Percentiles rank a stretch among this genome's conserved stretches.
Conservation (phyloP, 176 grass and related monocot genomes). For the Phragmites australis region DNA sequence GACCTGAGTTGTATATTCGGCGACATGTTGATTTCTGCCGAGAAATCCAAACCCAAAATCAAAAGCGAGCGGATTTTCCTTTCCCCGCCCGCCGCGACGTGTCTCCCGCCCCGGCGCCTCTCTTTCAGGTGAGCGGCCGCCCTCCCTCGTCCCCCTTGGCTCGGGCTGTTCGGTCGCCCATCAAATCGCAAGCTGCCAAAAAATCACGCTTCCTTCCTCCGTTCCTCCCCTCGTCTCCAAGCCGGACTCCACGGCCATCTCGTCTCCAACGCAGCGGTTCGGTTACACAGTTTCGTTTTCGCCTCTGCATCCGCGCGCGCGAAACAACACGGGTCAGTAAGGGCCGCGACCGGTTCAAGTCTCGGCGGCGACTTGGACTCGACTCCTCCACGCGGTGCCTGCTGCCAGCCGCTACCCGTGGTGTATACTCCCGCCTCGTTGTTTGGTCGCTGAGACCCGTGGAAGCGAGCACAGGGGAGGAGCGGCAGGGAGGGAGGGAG, state of each 20-base stretch:
- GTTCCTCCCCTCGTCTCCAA: background rate
- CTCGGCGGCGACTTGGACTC: slow-evolving; percentile 8
- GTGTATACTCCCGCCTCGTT: background rate
- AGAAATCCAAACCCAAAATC: background rate
- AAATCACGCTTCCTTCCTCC: background rate
- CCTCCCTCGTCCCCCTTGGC: background rate
- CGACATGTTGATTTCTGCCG: background rate
- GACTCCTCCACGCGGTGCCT: slow-evolving; percentile 20
- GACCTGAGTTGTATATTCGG: background rate
- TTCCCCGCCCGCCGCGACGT: slow-evolving; percentile 3
- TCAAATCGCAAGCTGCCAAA: slow-evolving; percentile 27
- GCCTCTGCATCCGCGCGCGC: background rate
- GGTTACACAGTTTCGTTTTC: background rate
- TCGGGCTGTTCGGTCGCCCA: slow-evolving; percentile 17
- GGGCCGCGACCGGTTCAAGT: slow-evolving; percentile 31
- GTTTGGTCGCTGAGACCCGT: background rate
- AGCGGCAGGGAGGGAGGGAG: background rate
- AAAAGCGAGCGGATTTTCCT: background rate
- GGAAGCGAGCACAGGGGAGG: background rate
- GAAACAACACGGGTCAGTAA: background rate
- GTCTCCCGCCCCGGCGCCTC: slow-evolving; percentile 12
- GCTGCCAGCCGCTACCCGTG: background rate
- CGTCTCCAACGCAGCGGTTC: background rate
- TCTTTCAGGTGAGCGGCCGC: slow-evolving; percentile 40
- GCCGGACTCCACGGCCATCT: background rate